Evolutionary conservation across 2,329 filamentous ascomycete genomes (phyloP).

Genomic region (Trichoderma hamatum): DNA sequence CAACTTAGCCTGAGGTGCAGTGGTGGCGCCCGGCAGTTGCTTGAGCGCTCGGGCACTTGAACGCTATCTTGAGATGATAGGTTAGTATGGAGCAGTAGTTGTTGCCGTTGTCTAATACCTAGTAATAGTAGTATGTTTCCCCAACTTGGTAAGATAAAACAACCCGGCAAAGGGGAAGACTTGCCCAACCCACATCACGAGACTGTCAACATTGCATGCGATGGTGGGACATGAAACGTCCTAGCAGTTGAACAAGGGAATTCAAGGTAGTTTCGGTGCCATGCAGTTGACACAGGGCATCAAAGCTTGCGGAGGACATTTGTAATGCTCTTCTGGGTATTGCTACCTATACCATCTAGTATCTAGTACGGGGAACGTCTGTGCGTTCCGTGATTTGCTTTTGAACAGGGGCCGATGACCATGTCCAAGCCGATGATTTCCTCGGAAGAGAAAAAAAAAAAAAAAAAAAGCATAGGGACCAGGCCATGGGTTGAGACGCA

Average conservation of each 20-base stretch:
- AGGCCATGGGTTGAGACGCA: background rate
- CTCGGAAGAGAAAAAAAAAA: background rate
- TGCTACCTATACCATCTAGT: background rate
- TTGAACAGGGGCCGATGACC: background rate
- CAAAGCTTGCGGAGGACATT: background rate
- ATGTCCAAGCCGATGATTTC: constrained; percentile 10
- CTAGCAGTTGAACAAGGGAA: background rate
- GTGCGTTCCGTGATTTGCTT: constrained; percentile 16
- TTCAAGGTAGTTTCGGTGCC: background rate
- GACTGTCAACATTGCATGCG: background rate
- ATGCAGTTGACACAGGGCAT: constrained; percentile 3
- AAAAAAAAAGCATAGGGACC: background rate
- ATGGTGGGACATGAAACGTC: constrained; percentile 15
- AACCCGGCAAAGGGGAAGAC: background rate
- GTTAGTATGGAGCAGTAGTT: background rate
- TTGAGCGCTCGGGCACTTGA: background rate
- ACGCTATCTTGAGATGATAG: background rate
- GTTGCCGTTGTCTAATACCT: no score
- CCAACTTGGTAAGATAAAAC: background rate
- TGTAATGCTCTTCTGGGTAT: background rate
- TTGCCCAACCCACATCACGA: background rate
- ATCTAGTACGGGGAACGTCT: background rate
- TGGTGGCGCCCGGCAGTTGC: background rate
- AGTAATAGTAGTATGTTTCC: background rate
- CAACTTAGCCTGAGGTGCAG: background rate